A percentile compares a stretch with the other conserved stretches of the same genome.
phyloP scores from a whole-genome alignment of 768 basidiomycete species.

The Russula vinacea region DNA sequence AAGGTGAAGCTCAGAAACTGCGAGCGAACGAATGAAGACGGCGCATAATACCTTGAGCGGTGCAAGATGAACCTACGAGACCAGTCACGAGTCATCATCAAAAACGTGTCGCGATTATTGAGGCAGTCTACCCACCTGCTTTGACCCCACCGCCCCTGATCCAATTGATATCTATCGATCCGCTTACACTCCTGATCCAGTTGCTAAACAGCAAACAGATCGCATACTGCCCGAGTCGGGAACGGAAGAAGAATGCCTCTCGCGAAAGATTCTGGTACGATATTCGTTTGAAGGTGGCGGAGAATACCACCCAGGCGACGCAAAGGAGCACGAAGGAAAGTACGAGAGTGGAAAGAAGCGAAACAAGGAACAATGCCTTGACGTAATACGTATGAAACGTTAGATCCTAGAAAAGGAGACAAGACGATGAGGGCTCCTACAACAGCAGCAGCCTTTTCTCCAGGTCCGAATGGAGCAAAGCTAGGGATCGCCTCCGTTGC shows the following conservation, averaged over 20 bases:
- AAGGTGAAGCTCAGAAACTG: slow-evolving; percentile 1
- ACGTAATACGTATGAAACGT: neutral
- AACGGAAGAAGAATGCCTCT: slow-evolving; percentile 64
- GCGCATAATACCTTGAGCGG: slow-evolving; percentile 51
- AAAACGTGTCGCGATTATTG: neutral
- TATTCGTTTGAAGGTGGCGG: slow-evolving; percentile 37
- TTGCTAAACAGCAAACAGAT: slow-evolving; percentile 60
- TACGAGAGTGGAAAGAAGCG: slow-evolving; percentile 23
- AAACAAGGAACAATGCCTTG: slow-evolving; percentile 16
- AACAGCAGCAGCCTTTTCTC: slow-evolving; percentile 12
- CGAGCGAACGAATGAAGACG: slow-evolving; percentile 4
- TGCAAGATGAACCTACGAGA: slow-evolving; percentile 40
- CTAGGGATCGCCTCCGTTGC: neutral
- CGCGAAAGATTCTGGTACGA: slow-evolving; percentile 29
- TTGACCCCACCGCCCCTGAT: slow-evolving; percentile 43
- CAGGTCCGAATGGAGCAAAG: slow-evolving; percentile 4
- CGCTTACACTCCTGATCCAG: slow-evolving; percentile 50
- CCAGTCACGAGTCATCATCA: neutral
- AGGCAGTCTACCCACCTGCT: slow-evolving; percentile 42
- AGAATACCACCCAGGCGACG: slow-evolving; percentile 25
- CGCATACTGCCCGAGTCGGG: slow-evolving; percentile 69
- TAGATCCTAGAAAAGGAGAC: neutral
- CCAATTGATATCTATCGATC: slow-evolving; percentile 56
- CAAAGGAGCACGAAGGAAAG: slow-evolving; percentile 26
- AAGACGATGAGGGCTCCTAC: neutral